phyloP scores from a whole-genome alignment of 129 eudicot genomes.

The Apium graveolens region DNA sequence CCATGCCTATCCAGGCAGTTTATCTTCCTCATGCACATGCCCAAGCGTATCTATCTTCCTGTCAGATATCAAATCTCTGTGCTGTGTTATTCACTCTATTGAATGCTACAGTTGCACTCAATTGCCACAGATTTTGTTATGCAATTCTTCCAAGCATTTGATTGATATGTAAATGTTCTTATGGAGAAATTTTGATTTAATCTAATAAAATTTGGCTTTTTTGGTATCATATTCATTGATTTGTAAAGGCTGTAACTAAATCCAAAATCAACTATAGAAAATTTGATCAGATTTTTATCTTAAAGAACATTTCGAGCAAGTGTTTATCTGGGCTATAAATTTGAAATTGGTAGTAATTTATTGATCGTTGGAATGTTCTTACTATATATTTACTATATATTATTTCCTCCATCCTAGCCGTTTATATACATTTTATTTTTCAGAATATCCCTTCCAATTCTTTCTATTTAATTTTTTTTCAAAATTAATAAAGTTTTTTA shows the following conservation, averaged over 20 bases:
- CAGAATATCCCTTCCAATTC: too few relatives aligned
- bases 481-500: too few relatives aligned
- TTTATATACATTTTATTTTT: too few relatives aligned
- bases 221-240: background rate
- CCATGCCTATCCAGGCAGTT: conserved; percentile 9
- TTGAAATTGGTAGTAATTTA: background rate
- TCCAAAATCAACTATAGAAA: too few relatives aligned
- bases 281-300: background rate
- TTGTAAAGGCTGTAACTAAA: too few relatives aligned
- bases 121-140: background rate
- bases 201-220: background rate
- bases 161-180: background rate
- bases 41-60: background rate
- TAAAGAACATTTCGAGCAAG: background rate
- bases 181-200: background rate
- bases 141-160: background rate
- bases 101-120: background rate
- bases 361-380: background rate
- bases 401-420: too few relatives aligned
- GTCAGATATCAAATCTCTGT: conserved; percentile 8
- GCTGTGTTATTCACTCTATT: background rate
- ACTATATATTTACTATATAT: background rate
- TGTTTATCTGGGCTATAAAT: background rate
- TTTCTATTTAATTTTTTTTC: too few relatives aligned
- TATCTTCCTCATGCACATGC: conserved; percentile 6